Evolutionary conservation across 805 yeast genomes (phyloP).

Genomic region (Lachancea dasiensis): DNA sequence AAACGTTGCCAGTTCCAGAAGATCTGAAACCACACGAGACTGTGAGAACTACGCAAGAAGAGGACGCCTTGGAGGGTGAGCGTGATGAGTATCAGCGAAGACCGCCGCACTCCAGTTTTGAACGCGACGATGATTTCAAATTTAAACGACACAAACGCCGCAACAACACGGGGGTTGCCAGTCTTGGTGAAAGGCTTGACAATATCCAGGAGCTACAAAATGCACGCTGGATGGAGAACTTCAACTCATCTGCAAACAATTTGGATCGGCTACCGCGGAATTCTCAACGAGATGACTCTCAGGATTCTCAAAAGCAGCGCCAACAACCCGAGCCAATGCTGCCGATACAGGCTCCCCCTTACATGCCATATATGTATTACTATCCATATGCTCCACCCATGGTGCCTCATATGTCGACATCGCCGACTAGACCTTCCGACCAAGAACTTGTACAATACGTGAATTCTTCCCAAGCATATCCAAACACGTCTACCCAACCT

Average conservation of each 20-base stretch:
- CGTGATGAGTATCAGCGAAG: constrained; percentile 3
- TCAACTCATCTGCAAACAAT: constrained; percentile 28
- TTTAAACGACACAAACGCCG: constrained; percentile 28
- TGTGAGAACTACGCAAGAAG: constrained; percentile 2
- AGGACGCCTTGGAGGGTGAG: neutral
- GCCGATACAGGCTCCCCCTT: constrained; percentile 9
- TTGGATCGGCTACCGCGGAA: constrained; percentile 3
- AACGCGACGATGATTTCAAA: constrained; percentile 29
- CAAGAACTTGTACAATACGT: constrained; percentile 15
- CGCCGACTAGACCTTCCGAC: constrained; percentile 18
- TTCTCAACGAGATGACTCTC: constrained; percentile 5
- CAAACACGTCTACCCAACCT: constrained; percentile 27
- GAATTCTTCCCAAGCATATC: constrained; percentile 19
- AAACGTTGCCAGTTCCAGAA: constrained; percentile 12
- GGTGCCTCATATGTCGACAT: constrained; percentile 16
- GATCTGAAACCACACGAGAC: constrained; percentile 5
- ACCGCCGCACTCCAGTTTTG: constrained; percentile 15
- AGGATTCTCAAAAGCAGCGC: neutral
- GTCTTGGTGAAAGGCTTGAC: constrained; percentile 29
- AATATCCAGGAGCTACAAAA: constrained; percentile 21
- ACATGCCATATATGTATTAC: constrained; percentile 25
- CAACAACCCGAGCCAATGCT: neutral
- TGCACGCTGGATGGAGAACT: constrained; percentile 31
- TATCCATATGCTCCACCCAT: constrained; percentile 23
- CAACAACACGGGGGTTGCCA: constrained; percentile 22